These are phyloP conservation scores for Scheffersomyces insectosa DNA, from an alignment of 1,139 yeast genomes.

Conservation along the genomic window DNA sequence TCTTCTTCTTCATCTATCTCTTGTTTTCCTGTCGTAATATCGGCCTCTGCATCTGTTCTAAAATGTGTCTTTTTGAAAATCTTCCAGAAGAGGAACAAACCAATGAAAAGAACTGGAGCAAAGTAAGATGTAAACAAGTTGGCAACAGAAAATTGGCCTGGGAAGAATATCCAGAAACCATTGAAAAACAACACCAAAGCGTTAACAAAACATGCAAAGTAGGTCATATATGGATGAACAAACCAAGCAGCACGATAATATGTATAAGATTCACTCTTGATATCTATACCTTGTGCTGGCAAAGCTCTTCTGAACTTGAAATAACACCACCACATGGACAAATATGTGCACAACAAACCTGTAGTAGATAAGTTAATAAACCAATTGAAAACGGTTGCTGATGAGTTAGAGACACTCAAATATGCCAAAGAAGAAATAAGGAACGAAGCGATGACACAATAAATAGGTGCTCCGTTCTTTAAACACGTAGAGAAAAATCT, in stretches of 20 bases:
- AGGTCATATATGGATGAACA: constrained; percentile 34
- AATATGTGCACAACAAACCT: constrained; percentile 54
- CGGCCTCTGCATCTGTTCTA: constrained; percentile 35
- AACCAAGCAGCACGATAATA: constrained; percentile 28
- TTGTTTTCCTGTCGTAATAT: constrained; percentile 36
- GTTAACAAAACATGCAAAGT: constrained; percentile 30
- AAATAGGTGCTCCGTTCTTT: constrained; percentile 37
- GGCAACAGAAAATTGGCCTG: constrained; percentile 35
- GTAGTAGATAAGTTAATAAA: constrained; percentile 48
- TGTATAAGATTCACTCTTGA: constrained; percentile 21
- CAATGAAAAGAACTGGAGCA: constrained; percentile 35
- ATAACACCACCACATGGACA: constrained; percentile 50
- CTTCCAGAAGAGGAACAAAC: constrained; percentile 36
- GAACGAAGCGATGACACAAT: constrained; percentile 27
- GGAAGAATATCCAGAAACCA: constrained; percentile 46
- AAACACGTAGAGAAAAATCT: constrained; percentile 34
- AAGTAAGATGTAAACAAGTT: constrained; percentile 42
- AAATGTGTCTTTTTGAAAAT: constrained; percentile 32
- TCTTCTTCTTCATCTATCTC: constrained; percentile 38
- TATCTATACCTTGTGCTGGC: constrained; percentile 31
- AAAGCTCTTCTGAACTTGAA: constrained; percentile 37
- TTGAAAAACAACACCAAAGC: constrained; percentile 33
- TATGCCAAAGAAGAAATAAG: constrained; percentile 28
- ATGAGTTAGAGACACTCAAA: constrained; percentile 27
- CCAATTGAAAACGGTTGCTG: constrained; percentile 39